phyloP scores from a whole-genome alignment of 208 protist species.

The Zelonia costaricensis region DNA sequence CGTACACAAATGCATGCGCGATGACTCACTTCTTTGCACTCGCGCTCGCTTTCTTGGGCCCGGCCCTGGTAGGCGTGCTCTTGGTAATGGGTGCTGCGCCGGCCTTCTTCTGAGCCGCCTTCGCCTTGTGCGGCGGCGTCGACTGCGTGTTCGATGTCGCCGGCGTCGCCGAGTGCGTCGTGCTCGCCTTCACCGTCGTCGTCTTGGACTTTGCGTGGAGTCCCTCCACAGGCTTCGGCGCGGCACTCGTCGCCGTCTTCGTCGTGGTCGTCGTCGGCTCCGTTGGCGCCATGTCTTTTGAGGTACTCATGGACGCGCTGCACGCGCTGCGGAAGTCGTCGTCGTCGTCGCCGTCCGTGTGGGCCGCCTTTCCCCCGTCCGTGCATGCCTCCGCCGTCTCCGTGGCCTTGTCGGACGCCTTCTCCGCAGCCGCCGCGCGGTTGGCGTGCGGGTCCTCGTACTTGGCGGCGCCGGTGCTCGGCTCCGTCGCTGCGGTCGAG shows the following conservation, averaged over 20 bases:
- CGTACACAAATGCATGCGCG: no score
- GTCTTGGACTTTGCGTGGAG: background rate
- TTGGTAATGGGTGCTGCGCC: no score
- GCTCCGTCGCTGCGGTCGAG: no score
- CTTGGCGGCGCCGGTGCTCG: background rate
- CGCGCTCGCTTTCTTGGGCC: no score
- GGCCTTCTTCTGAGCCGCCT: no score
- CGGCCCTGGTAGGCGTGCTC: no score
- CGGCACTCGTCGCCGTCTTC: background rate
- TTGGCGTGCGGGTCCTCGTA: conserved; percentile 1
- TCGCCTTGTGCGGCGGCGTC: background rate
- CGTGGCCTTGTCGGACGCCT: background rate
- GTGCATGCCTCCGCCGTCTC: background rate
- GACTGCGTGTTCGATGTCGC: background rate
- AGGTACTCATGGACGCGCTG: background rate
- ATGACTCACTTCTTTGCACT: no score
- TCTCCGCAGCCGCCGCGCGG: background rate
- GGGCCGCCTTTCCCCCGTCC: background rate
- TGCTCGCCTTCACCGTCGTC: background rate
- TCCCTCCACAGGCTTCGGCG: background rate
- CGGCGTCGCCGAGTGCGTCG: no score
- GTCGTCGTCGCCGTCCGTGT: background rate
- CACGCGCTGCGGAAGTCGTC: background rate
- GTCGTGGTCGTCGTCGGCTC: background rate
- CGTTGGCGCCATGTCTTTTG: background rate